Base-by-base conservation (phyloP, 768 basidiomycete genomes). In the Leccinum barrowsii region DNA sequence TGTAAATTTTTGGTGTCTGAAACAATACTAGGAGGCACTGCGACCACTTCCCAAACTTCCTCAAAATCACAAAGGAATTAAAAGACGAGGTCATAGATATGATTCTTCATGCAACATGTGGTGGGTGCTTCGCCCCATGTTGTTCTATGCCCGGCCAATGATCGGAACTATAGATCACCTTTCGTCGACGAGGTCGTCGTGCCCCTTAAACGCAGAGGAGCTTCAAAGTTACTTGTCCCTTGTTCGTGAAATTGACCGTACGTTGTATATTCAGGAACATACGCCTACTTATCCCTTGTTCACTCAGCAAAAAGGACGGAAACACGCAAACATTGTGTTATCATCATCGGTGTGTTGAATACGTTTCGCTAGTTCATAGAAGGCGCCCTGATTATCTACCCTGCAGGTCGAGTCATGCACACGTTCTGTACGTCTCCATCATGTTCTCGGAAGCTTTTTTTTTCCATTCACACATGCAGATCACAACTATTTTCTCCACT, bases 401-500 rank as follows among this genome's bases (percentile, higher is more conserved):
- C 28, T 30, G 8, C 15, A 73, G 71, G 73, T 22, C 69, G 73
- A 34, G 62, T 69, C 5, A 74, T 74, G 71, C 44, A 61, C 13
- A 58, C 35, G 19, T 69, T 73, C 54, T 67, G 71, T 73, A 55
- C 3, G 71, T 57, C 13, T 28, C 8, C 22, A 17, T n/a, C 50
- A 5, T 32, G 2, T n/a, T 46, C 10, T 55, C 3, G 1, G 4
- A 19, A 0, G 1, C 8, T 30, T n/a, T 21, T 0, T 0, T 7
- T 30, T n/a, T 21, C 15, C 28, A 35, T 26, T 70, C 52, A 61
- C 40, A 47, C 6, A 28, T 37, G 17, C 58, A 80, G 78, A 65
- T 34, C 24, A 57, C 19, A 71, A 71, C 28, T 65, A 69, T 32
- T 79, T 79, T 52, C 46, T 76, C 15, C 76, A 82, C 52, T 79